Evolutionary conservation across 306 rosid species (phyloP).

Genomic region (Cucumis hystrix): DNA sequence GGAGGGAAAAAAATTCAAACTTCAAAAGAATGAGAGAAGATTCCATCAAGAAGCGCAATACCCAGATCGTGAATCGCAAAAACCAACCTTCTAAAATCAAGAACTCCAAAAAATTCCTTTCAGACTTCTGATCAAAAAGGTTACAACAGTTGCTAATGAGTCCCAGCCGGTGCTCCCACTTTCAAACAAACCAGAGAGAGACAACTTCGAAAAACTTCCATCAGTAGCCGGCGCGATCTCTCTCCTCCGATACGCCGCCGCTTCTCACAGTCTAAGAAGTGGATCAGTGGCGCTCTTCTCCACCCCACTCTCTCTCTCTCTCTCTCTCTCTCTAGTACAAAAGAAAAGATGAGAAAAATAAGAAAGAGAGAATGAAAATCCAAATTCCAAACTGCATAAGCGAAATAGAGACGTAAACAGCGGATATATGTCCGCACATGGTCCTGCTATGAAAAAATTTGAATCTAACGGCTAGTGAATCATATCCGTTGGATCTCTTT

Average conservation of each 20-base stretch:
- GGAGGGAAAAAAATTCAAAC: neutral
- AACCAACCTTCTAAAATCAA: neutral
- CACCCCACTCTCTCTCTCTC: neutral
- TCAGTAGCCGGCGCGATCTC: conserved; percentile 13
- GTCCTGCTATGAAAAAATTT: conserved; percentile 11
- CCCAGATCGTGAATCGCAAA: conserved; percentile 7
- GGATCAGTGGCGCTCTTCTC: neutral
- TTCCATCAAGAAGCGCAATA: conserved; percentile 15
- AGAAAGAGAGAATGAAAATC: neutral
- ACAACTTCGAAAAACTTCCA: conserved; percentile 16
- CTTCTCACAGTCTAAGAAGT: neutral
- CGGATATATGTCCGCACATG: conserved; percentile 32
- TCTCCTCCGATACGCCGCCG: neutral
- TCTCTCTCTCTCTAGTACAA: too few relatives aligned
- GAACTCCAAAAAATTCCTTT: neutral
- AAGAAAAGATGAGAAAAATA: neutral
- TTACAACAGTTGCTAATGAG: conserved; percentile 5
- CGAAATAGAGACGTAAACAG: conserved; percentile 20
- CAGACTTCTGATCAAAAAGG: conserved; percentile 5
- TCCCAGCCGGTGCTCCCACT: neutral
- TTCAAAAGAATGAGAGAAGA: conserved; percentile 15
- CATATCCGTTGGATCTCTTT: conserved; percentile 15
- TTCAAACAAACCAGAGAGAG: conserved; percentile 19
- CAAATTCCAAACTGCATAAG: conserved; percentile 2
- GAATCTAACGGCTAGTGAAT: conserved; percentile 35